Base-by-base conservation (phyloP, 2,329 filamentous ascomycete genomes). In the Whalleya microplaca region DNA sequence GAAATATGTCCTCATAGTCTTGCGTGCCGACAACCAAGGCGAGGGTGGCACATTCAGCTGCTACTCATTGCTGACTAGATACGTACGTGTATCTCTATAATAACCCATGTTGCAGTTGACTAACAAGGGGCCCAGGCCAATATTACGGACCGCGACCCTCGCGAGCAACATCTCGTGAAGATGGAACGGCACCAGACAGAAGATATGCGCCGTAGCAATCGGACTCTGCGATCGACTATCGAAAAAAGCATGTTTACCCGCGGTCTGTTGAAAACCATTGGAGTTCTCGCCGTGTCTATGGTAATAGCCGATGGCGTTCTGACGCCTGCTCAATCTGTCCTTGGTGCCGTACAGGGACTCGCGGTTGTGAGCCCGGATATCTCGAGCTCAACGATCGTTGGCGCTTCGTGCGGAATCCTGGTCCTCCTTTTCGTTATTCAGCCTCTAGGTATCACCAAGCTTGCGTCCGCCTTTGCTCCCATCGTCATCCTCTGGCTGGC, bases 31-130 rank as follows among this genome's bases (percentile, higher is more conserved):
- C 69, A 86, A 90, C 59, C 86, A 90, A 66, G 87, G 87, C 44
- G 86, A 90, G 66, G 87, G 87, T 23, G 87, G 87, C 27, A 89
- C 86, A 0, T 90, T 90, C 70, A 84, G 83, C 27, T 80, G 86
- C 21, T 89, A 89, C 70, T 85, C 84, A 2, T 72, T 90, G 14
- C 78, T 90, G 1, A 81, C 85, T 3, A 76, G 84, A 63, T 86
- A 83, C 70, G 80, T 80, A 67, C 66, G 74, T 65, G 2, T 5
- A 18, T 20, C 19, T 41, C 1, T 19, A n/a, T 14, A 2, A 21
- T 32, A 0, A 14, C 10, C 5, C 14, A n/a, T 18, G 23, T 29
- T 2, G 3, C 32, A 18, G 3, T 41, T 12, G 21, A 3, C 32
- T 41, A 43, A 37, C 48, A 56, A 53, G 57, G 44, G 12, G n/a